These are phyloP conservation scores for Yarrowia sp. DNA, from an alignment of 805 yeast genomes.

Conservation along the genomic window DNA sequence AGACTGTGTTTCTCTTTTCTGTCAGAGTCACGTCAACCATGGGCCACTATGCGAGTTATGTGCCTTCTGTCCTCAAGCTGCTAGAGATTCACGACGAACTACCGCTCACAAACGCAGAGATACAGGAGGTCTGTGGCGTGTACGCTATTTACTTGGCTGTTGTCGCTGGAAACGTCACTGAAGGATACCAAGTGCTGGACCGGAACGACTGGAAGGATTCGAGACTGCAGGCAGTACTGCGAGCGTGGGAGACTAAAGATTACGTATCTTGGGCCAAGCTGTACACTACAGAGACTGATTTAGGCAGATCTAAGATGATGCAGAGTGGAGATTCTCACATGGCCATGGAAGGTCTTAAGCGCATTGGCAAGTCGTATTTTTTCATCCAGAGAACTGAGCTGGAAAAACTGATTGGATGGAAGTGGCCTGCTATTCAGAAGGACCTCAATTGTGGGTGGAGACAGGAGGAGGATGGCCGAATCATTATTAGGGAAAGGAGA, in stretches of 20 bases:
- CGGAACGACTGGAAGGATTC: constrained; percentile 22
- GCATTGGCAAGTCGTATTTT: constrained; percentile 29
- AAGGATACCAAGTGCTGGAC: constrained; percentile 31
- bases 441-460: constrained; percentile 25
- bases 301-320: constrained; percentile 24
- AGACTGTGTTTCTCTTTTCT: constrained; percentile 50
- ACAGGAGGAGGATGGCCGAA: constrained; percentile 19
- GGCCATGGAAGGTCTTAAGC: constrained; percentile 20
- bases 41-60: constrained; percentile 53
- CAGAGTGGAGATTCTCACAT: background rate
- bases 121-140: constrained; percentile 44
- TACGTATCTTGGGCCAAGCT: constrained; percentile 28
- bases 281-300: constrained; percentile 20
- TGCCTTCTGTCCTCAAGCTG: constrained; percentile 52
- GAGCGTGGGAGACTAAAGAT: constrained; percentile 28
- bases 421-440: constrained; percentile 25
- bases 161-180: constrained; percentile 28
- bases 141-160: constrained; percentile 46
- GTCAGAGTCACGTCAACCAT: constrained; percentile 46
- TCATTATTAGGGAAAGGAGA: background rate
- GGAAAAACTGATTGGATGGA: constrained; percentile 28
- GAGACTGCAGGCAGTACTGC: constrained; percentile 20
- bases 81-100: constrained; percentile 35
- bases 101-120: constrained; percentile 40
- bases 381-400: constrained; percentile 9